Percentiles rank a stretch among this genome's conserved stretches.
Evolutionary conservation across 129 eudicot species (phyloP).

Genomic region (Gnaphalium uliginosum): DNA sequence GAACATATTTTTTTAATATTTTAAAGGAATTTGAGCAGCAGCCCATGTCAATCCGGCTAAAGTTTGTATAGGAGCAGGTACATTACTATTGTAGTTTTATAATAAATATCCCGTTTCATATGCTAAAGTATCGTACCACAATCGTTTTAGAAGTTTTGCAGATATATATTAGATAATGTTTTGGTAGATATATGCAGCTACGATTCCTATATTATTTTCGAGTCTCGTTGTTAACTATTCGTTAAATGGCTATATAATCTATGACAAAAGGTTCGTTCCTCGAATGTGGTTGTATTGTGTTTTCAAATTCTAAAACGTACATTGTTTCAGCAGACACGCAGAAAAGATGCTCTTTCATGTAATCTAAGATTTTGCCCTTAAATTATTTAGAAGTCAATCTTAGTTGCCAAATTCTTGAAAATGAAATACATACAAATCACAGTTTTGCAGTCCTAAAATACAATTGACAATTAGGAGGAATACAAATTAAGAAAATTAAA

Average conservation of each 20-base stretch:
- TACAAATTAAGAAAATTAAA: no score
- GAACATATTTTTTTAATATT: neutral
- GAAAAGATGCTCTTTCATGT: slow-evolving; percentile 10
- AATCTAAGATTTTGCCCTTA: slow-evolving; percentile 19
- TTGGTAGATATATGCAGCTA: neutral
- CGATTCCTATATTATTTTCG: neutral
- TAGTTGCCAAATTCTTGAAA: slow-evolving; percentile 18
- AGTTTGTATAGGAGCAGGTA: neutral
- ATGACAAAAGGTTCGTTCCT: neutral
- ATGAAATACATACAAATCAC: slow-evolving; percentile 34
- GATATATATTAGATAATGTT: neutral
- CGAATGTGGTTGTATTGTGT: no score
- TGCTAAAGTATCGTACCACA: neutral
- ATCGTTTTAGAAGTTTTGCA: neutral
- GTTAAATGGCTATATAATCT: neutral
- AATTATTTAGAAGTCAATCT: slow-evolving; percentile 26
- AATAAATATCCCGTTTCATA: neutral
- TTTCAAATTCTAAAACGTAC: no score
- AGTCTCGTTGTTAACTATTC: neutral
- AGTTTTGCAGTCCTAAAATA: slow-evolving; percentile 41
- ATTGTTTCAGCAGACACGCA: neutral
- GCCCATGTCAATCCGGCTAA: neutral
- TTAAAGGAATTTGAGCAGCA: neutral
- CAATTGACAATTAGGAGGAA: slow-evolving; percentile 20
- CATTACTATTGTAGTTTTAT: neutral